Conservation (phyloP, 176 grass and related monocot genomes). For the Oryza meridionalis region DNA sequence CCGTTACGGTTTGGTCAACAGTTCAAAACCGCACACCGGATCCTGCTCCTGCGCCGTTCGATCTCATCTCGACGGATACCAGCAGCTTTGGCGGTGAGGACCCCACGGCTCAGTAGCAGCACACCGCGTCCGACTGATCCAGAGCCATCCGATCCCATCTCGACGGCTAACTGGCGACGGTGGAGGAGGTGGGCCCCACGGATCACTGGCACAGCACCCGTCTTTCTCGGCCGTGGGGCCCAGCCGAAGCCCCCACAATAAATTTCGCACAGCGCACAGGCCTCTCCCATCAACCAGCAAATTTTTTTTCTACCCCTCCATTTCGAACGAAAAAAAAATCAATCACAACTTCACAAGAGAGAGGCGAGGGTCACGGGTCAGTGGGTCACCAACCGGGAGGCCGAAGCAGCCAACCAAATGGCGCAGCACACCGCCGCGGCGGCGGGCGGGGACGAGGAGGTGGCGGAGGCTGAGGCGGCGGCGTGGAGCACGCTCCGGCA, state of each 20-base stretch:
- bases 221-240: background rate
- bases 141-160: background rate
- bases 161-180: background rate
- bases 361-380: no score
- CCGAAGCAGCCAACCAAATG: slow-evolving; percentile 17
- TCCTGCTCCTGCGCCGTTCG: background rate
- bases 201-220: background rate
- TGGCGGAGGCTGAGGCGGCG: slow-evolving; percentile 34
- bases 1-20: background rate
- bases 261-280: slow-evolving; percentile 28
- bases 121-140: background rate
- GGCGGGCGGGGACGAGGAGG: slow-evolving; percentile 31
- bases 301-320: background rate
- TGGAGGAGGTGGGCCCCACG: background rate
- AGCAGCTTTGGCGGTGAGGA: no score
- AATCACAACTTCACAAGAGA: background rate
- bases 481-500: slow-evolving; percentile 38
- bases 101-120: no score
- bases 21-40: background rate
- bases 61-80: no score
- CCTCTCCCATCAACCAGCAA: background rate
- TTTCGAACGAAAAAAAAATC: background rate
- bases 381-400: background rate
- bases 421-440: slow-evolving; percentile 18
- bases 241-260: slow-evolving; percentile 7